Evolutionary conservation across 2,329 filamentous ascomycete species (phyloP).

Genomic region (Ceratocystis lukuohia): DNA sequence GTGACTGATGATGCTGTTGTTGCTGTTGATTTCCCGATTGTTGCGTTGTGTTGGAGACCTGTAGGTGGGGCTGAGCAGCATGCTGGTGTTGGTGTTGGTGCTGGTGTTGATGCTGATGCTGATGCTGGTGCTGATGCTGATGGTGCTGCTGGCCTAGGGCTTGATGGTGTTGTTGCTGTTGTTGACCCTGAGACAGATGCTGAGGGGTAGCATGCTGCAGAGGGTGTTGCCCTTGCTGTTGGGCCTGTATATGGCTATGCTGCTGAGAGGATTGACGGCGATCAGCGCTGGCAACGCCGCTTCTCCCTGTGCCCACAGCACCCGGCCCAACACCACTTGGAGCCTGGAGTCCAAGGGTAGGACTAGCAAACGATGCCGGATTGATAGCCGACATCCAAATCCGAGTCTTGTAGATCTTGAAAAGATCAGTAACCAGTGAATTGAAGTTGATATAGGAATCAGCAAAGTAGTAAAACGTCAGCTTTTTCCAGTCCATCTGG

Average conservation of each 20-base stretch:
- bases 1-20: constrained; percentile 20
- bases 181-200: constrained; percentile 11
- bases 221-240: constrained; percentile 22
- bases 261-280: constrained; percentile 33
- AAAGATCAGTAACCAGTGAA: constrained; percentile 86
- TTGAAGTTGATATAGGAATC: constrained; percentile 99
- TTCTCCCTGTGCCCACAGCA: constrained; percentile 45
- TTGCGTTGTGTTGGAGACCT: constrained; percentile 18
- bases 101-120: background rate
- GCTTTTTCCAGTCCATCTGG: constrained; percentile 98
- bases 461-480: constrained; percentile 98
- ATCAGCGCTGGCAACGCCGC: constrained; percentile 33
- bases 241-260: constrained; percentile 29
- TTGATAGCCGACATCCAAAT: constrained; percentile 99
- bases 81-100: constrained; percentile 5
- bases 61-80: background rate
- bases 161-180: constrained; percentile 4
- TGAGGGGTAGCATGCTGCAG: constrained; percentile 22
- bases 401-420: constrained; percentile 98
- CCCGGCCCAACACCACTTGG: constrained; percentile 54
- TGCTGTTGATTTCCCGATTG: constrained; percentile 28
- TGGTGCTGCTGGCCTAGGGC: background rate
- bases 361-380: constrained; percentile 82
- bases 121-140: constrained; percentile 3
- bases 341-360: constrained; percentile 56